Evolutionary conservation across 805 yeast genomes (phyloP).

Genomic region (Ogataea zsoltii): DNA sequence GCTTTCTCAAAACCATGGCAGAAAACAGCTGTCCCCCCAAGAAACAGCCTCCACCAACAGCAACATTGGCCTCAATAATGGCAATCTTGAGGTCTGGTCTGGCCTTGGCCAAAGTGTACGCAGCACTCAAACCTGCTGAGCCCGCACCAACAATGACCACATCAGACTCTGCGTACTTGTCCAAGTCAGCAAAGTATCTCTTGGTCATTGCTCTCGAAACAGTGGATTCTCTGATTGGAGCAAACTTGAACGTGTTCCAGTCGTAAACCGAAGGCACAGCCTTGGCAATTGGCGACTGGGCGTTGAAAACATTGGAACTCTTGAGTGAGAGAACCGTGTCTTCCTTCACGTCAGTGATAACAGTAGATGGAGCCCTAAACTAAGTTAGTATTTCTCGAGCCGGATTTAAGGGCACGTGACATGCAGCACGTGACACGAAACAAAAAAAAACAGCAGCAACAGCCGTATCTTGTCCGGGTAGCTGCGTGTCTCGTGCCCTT

Average conservation of each 20-base stretch:
- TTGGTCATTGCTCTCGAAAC: constrained; percentile 81
- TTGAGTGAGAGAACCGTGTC: constrained; percentile 22
- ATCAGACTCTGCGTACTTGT: constrained; percentile 73
- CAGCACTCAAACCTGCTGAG: constrained; percentile 74
- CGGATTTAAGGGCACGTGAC: no score
- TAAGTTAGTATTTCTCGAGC: constrained; percentile 8
- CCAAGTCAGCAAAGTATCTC: constrained; percentile 70
- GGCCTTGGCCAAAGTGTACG: constrained; percentile 69
- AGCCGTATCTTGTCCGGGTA: no score
- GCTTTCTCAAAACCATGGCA: constrained; percentile 79
- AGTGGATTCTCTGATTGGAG: constrained; percentile 74
- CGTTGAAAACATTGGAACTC: constrained; percentile 24
- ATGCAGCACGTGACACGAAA: not conserved
- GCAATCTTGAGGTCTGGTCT: constrained; percentile 77
- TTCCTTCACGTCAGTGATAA: constrained; percentile 15
- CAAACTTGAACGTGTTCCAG: constrained; percentile 69
- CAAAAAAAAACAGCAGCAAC: not conserved
- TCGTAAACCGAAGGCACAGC: constrained; percentile 40
- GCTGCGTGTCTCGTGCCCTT: not conserved
- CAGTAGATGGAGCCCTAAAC: constrained; percentile 27
- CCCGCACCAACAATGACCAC: constrained; percentile 79
- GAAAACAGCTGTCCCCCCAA: constrained; percentile 75
- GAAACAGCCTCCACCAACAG: constrained; percentile 83
- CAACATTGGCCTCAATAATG: constrained; percentile 70
- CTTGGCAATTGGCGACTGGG: constrained; percentile 29